Evolutionary conservation across 805 yeast species (phyloP), one percentile per base, ranked within the genome.

Genomic region (Monosporozyma unispora): DNA sequence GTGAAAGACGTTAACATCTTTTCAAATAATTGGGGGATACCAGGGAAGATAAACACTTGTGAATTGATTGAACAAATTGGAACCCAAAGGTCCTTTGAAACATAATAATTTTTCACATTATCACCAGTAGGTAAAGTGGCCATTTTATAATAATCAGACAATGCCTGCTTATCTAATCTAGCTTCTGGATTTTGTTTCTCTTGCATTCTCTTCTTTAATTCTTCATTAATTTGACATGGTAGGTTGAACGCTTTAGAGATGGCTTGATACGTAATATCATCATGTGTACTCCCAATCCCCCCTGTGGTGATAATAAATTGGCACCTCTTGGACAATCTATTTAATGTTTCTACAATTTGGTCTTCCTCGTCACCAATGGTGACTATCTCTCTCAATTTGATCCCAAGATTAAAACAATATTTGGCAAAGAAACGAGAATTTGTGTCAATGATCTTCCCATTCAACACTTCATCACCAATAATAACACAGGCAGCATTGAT

Each of bases 391-490:
- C 77, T 76, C 46, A 88, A 70, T 18, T 84, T 82, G 9, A 88
- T 75, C 9, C 90, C 88, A 7, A 77, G 66, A 10, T 70, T 66
- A 64, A 84, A 88, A 62, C 96, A 83, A 59, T 71, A 76, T 54
- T 76, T 76, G 28, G 95, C 87, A 61, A 88, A 86, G 58, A 69
- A 77, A 53, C 76, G 70, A 7, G 95, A 84, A 63, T 88, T 88
- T 1, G 91, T 78, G 59, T 88, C 96, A 4, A 72, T 67, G 52
- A 88, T 87, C 66, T 88, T 88, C 5, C 95, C 95, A 56, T 87
- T 88, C 50, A 88, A 75, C 2, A 88, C 84, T 66, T 88, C 96
- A 65, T 88, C 96, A 4, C 96, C 96, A 47, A 88, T 88, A 29
- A 71, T 66, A 7, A 67, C 54, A 54, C 69, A 64, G 2, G 69